Evolutionary conservation across 345 rosid genomes (phyloP), one percentile per base, ranked within the genome.

Genomic region (Gossypium bickii): DNA sequence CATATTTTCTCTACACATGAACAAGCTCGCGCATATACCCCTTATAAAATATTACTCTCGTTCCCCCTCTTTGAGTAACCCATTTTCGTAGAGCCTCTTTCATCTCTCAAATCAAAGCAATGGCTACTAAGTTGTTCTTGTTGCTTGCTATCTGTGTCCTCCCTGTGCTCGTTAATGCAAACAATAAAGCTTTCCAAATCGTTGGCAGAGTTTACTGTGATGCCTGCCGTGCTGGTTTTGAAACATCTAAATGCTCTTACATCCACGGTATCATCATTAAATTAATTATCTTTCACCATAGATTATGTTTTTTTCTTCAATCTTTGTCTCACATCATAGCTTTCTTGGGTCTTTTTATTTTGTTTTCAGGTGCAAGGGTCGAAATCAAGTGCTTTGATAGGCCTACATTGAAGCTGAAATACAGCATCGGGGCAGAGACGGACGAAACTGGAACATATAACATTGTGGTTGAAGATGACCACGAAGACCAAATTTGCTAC

Each of bases 301-400:
- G 6, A 12, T 45, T 45, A 16, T 29, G 45, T 2, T 5, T 45
- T 22, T 1, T 66, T 12, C 16, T 44, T 20, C 16, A 24, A 47
- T 67, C 12, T 24, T 67, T 67, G 3, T 22, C 38, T 48, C 29
- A 18, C 10, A 12, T 67, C 2, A 12, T 18, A 11, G 12, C 43
- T 9, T 66, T 68, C 1, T 22, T n/a, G 25, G 17, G 56, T 34
- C 41, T 34, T 34, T 34, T 34, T 34, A 5, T 34, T 34, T 34
- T 59, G 34, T 52, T 68, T 68, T 49, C 81, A 93, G 94, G 88
- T 17, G 94, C 94, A 12, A 74, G 3, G 61, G 90, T 89, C 13
- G 82, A 79, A 72, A 67, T 89, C 18, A 86, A 85, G 29, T 91
- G 96, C 83, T 70, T 55, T 67, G 89, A 87, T 80, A 86, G 85